phyloP scores from a whole-genome alignment of 805 yeast genomes.

The Kodamaea fukazawae region DNA sequence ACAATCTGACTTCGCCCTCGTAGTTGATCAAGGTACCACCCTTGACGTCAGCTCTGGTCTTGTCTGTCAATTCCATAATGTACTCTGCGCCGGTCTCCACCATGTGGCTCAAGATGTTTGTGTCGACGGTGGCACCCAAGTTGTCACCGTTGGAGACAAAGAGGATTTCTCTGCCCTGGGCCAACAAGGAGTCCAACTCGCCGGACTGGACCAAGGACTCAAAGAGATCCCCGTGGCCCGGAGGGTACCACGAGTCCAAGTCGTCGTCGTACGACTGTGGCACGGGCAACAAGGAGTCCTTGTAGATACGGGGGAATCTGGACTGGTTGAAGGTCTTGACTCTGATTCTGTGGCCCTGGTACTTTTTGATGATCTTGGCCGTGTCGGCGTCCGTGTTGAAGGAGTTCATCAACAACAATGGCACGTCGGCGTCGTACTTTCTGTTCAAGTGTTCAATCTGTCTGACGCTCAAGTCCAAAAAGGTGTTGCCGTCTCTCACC shows the following conservation, averaged over 20 bases:
- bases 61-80: constrained; percentile 97
- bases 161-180: constrained; percentile 90
- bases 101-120: constrained; percentile 89
- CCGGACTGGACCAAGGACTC: constrained; percentile 89
- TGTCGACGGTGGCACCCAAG: constrained; percentile 96
- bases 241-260: constrained; percentile 94
- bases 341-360: constrained; percentile 92
- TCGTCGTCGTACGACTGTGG: constrained; percentile 73
- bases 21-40: constrained; percentile 98
- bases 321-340: constrained; percentile 97
- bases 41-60: constrained; percentile 98
- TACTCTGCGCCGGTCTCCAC: constrained; percentile 87
- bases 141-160: constrained; percentile 98
- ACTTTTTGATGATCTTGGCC: constrained; percentile 90
- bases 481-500: constrained; percentile 97
- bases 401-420: constrained; percentile 95
- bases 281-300: constrained; percentile 94
- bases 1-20: constrained; percentile 88
- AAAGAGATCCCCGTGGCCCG: constrained; percentile 99
- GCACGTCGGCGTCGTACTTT: constrained; percentile 87
- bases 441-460: constrained; percentile 95
- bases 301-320: constrained; percentile 92
- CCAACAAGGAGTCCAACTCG: constrained; percentile 82
- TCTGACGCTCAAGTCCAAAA: constrained; percentile 91
- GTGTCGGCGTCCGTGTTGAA: constrained; percentile 97